A percentile compares a stretch with the other conserved stretches of the same genome.
These are phyloP conservation scores for Phoma herbarum DNA, from an alignment of 2,329 filamentous ascomycete genomes.

Conservation along the genomic window DNA sequence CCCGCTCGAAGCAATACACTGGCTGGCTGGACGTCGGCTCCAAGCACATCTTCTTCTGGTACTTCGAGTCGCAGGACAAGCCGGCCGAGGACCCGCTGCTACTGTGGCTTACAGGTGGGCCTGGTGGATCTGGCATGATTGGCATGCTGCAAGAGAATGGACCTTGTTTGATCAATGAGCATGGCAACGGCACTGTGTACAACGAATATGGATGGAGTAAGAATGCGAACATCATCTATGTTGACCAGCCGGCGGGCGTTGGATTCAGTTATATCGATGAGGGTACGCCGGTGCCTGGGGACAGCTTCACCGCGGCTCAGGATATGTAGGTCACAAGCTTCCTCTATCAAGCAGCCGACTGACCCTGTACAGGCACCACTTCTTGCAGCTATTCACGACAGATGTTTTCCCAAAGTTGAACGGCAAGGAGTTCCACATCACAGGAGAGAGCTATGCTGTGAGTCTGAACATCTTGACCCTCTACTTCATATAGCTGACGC, in stretches of 20 bases:
- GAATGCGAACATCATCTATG: constrained; percentile 49
- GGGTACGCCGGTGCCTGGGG: constrained; percentile 44
- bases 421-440: constrained; percentile 55
- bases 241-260: constrained; percentile 52
- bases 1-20: constrained; percentile 47
- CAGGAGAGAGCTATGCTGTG: constrained; percentile 61
- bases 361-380: constrained; percentile 47
- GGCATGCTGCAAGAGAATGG: constrained; percentile 51
- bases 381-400: constrained; percentile 59
- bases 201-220: constrained; percentile 53
- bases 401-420: constrained; percentile 56
- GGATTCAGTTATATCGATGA: constrained; percentile 53
- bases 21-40: constrained; percentile 50
- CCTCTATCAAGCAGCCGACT: not conserved
- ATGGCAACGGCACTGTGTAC: constrained; percentile 50
- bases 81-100: constrained; percentile 50
- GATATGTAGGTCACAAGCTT: constrained; percentile 49
- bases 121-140: constrained; percentile 49
- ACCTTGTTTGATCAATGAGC: constrained; percentile 51
- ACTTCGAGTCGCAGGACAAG: constrained; percentile 53
- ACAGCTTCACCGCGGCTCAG: constrained; percentile 56
- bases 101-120: constrained; percentile 55
- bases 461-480: constrained; percentile 21
- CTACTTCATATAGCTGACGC: constrained; percentile 16
- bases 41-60: constrained; percentile 59